These are phyloP conservation scores for Metschnikowia reukaufii DNA, from an alignment of 805 yeast species.

Conservation along the genomic window DNA sequence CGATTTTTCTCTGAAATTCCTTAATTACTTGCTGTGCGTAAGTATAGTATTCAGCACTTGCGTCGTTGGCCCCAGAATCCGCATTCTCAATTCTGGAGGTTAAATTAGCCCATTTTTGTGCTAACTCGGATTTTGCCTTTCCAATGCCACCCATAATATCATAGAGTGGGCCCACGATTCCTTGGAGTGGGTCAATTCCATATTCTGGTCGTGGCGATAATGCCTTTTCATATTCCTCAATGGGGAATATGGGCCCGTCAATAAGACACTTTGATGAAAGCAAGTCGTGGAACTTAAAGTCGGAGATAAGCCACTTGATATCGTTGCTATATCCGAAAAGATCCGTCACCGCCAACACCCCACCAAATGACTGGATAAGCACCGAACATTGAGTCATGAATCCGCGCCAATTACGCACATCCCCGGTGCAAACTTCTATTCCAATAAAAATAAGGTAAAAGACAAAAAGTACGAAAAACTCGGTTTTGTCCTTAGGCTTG, in stretches of 20 bases:
- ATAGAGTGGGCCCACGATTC: conserved; percentile 19
- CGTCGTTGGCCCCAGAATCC: background rate
- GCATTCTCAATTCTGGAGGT: background rate
- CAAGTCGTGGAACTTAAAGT: conserved; percentile 24
- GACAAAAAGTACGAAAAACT: conserved; percentile 18
- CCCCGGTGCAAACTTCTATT: conserved; percentile 25
- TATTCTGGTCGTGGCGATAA: conserved; percentile 14
- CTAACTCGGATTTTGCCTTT: conserved; percentile 14
- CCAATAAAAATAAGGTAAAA: conserved; percentile 23
- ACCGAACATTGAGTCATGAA: conserved; percentile 18
- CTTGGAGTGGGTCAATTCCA: conserved; percentile 23
- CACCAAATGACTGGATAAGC: conserved; percentile 19
- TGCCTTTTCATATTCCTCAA: conserved; percentile 18
- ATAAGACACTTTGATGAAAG: conserved; percentile 19
- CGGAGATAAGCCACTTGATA: conserved; percentile 22
- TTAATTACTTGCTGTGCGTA: conserved; percentile 4
- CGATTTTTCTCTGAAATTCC: conserved; percentile 7
- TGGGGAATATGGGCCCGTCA: conserved; percentile 19
- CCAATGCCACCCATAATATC: conserved; percentile 18
- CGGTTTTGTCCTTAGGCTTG: conserved; percentile 14
- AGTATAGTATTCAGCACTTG: conserved; percentile 13
- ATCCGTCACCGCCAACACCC: conserved; percentile 13
- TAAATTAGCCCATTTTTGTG: conserved; percentile 5
- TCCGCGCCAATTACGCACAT: conserved; percentile 22
- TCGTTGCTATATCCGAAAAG: conserved; percentile 19